Evolutionary conservation across 441 rosid genomes (phyloP).

Genomic region (Isatis lusitanica): DNA sequence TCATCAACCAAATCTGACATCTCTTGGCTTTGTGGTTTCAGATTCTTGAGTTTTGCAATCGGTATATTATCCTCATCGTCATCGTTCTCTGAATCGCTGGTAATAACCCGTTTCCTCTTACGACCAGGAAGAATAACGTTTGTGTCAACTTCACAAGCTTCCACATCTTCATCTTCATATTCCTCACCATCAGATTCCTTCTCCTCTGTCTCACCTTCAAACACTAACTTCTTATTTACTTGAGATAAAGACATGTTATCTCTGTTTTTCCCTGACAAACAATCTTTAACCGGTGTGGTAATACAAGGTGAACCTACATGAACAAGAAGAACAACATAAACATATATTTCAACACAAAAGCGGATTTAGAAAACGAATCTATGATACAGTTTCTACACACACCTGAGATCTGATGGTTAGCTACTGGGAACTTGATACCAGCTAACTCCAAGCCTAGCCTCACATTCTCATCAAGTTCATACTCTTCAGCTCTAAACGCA

Average conservation of each 20-base stretch:
- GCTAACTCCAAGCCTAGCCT: constrained; percentile 26
- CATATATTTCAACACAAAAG: neutral
- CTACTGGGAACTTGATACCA: neutral
- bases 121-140: constrained; percentile 27
- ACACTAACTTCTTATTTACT: constrained; percentile 20
- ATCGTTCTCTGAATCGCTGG: constrained; percentile 30
- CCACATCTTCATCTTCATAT: constrained; percentile 34
- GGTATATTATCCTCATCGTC: constrained; percentile 35
- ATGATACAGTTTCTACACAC: neutral
- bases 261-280: neutral
- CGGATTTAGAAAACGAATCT: neutral
- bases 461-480: constrained; percentile 25
- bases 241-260: neutral
- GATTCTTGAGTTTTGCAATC: constrained; percentile 21
- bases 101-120: constrained; percentile 30
- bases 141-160: constrained; percentile 29
- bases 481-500: constrained; percentile 13
- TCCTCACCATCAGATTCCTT: constrained; percentile 6
- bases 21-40: constrained; percentile 11
- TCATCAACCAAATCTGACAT: neutral
- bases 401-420: constrained; percentile 32
- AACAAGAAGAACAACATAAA: neutral
- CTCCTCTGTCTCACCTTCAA: constrained; percentile 28
- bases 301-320: constrained; percentile 23
- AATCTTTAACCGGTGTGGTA: constrained; percentile 27